Conservation (phyloP, 2,329 filamentous ascomycete species). For the Botrytis elliptica region DNA sequence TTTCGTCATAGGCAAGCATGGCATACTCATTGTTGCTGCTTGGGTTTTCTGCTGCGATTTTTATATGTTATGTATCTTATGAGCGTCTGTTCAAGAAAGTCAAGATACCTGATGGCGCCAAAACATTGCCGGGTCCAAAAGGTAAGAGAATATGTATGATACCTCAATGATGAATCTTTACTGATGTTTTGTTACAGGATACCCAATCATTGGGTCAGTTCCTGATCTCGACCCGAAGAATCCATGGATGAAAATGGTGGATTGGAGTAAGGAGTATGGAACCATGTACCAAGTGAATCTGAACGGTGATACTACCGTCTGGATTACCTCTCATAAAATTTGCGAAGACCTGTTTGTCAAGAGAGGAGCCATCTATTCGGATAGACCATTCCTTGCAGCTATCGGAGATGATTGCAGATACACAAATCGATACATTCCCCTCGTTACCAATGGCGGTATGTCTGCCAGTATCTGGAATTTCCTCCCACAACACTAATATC, state of each 20-base stretch:
- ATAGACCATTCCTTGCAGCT: slow-evolving; percentile 19
- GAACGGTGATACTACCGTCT: slow-evolving; percentile 42
- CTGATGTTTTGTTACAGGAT: slow-evolving; percentile 17
- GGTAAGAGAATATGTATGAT: slow-evolving; percentile 12
- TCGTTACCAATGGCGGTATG: slow-evolving; percentile 23
- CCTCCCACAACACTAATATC: neutral
- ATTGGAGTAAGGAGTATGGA: slow-evolving; percentile 41
- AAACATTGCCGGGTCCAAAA: slow-evolving; percentile 25
- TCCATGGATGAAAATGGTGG: slow-evolving; percentile 45
- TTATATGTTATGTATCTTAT: slow-evolving; percentile 20
- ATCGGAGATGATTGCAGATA: slow-evolving; percentile 22
- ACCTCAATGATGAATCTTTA: too few species aligned
- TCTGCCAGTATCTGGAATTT: neutral
- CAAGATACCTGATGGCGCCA: slow-evolving; percentile 22
- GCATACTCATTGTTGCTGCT: slow-evolving; percentile 14
- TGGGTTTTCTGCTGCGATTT: neutral
- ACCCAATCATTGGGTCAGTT: slow-evolving; percentile 26
- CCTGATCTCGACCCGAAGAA: slow-evolving; percentile 30
- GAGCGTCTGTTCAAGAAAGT: slow-evolving; percentile 11
- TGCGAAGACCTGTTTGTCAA: slow-evolving; percentile 46
- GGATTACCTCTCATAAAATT: slow-evolving; percentile 43
- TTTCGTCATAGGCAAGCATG: slow-evolving; percentile 6
- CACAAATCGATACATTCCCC: slow-evolving; percentile 22
- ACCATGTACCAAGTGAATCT: slow-evolving; percentile 47
- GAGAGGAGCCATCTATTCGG: slow-evolving; percentile 42